Base-by-base conservation (phyloP, 2,329 filamentous ascomycete species). In the Lithohypha guttulata region DNA sequence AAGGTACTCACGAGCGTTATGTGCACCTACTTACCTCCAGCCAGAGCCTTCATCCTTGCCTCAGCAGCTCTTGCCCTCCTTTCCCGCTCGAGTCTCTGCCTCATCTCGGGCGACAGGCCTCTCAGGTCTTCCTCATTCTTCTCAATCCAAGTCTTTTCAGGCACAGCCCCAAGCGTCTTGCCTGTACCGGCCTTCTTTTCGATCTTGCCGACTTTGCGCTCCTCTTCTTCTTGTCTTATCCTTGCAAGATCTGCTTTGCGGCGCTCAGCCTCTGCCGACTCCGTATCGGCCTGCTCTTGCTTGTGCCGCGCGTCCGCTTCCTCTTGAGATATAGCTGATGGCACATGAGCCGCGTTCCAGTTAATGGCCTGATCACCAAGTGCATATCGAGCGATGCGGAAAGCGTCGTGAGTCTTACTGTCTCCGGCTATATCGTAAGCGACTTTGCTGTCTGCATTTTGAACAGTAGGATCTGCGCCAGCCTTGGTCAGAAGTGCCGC, bases 21-120 rank as follows among this genome's bases (percentile, higher is more conserved):
- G n/a, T n/a, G n/a, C n/a, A 25, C n/a, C 26, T 28, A 28, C 9
- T 14, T 28, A 14, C 15, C 25, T 3, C 41, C 63, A 52, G 75
- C 71, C 71, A 85, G 68, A 53, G 71, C 70, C 61, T 72, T 77
- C 43, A 95, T 70, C 55, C 89, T 76, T 64, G 89, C 87, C 62
- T 96, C 91, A 0, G 87, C 89, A 6, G 91, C 91, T 52, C 89
- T 76, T 3, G 91, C 91, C 54, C 89, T 79, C 51, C 86, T 70
- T 63, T 98, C 91, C 51, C 91, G 70, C 59, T 96, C 91, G 39
- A 96, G 60, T 56, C 74, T 77, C 73, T 79, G 75, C 57, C 78
- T 75, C 75, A 91, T 87, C 63, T 96, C 89, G 0, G 84, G 79
- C 28, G 84, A 93, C 64, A 96, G 68, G 0, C 89, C 87, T 47